Percentiles rank a stretch among this genome's conserved stretches.
Conservation (phyloP, 371 early-diverging fungal genomes). For the Mortierella polycephala region DNA sequence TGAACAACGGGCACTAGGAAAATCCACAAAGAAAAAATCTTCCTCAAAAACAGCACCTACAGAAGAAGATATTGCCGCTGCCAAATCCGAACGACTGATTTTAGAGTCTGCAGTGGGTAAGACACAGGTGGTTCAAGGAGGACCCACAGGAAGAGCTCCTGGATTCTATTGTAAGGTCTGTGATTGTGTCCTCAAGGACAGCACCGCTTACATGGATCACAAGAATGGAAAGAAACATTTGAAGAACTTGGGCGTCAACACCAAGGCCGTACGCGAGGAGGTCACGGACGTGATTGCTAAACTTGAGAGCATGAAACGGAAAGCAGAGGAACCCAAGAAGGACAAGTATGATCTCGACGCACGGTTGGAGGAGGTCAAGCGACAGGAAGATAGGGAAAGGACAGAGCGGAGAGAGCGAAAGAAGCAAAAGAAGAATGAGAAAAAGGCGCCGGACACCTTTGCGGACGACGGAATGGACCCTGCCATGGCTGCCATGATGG, state of each 20-base stretch:
- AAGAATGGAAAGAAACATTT: constrained; percentile 90
- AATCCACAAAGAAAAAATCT: constrained; percentile 27
- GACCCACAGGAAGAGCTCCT: constrained; percentile 75
- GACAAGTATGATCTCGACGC: constrained; percentile 65
- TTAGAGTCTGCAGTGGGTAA: constrained; percentile 84
- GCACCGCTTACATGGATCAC: constrained; percentile 87
- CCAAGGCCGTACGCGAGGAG: constrained; percentile 79
- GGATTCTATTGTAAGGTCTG: constrained; percentile 94
- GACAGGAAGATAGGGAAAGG: constrained; percentile 65
- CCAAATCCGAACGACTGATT: constrained; percentile 64
- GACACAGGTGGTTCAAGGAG: constrained; percentile 79
- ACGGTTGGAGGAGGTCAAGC: constrained; percentile 58
- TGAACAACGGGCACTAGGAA: constrained; percentile 49
- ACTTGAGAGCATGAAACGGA: constrained; percentile 57
- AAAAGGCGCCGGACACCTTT: constrained; percentile 30
- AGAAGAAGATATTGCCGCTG: constrained; percentile 34
- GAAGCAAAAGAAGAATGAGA: constrained; percentile 57
- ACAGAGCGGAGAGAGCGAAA: constrained; percentile 57
- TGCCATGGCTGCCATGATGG: constrained; percentile 59
- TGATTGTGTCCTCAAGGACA: constrained; percentile 89
- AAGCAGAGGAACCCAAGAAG: constrained; percentile 58
- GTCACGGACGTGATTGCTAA: constrained; percentile 56
- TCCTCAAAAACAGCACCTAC: constrained; percentile 26
- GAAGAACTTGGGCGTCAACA: constrained; percentile 75
- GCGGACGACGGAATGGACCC: constrained; percentile 52